Evolutionary conservation across 768 basidiomycete genomes (phyloP), one percentile per base, ranked within the genome.

Genomic region (Neoboletus brunneissimus): DNA sequence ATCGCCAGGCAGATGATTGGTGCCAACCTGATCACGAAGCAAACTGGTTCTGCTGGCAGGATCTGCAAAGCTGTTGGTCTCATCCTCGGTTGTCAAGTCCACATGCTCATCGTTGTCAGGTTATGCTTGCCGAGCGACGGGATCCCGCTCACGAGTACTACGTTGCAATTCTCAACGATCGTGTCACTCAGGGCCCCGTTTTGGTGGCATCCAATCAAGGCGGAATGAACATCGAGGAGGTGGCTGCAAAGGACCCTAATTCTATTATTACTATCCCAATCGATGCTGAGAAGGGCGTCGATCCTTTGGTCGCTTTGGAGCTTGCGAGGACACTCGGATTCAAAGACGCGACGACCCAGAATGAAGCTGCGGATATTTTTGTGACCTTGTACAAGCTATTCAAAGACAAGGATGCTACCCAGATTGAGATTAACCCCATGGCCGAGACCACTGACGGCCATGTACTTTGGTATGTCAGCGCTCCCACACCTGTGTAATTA

Each of bases 141-240:
- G 84, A 90, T 58, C 92, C 97, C 34, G 82, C 85, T 41, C 97
- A 99, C 71, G 97, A 99, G 73, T 98, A 98, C 80, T 99, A 99
- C 68, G 89, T 95, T 49, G 97, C 97, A 15, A 85, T 98, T 32
- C 83, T 99, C 53, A 98, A 98, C 68, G 97, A 99, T 79, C 91
- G 97, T 63, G 84, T 82, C 15, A 78, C 88, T 7, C 87, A 93
- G 57, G 88, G 91, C 15, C 91, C 94, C 43, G 97, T 98, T 31
- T 83, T 99, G 46, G 96, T 99, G 52, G 88, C 88, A 20, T 98
- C 97, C 43, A 81, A 82, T 20, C 94, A 98, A 70, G 97, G 97
- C 54, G 97, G 97, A 55, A 99, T 99, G 97, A 98, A 98, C 76
- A 99, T 99, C 68, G 97, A 99, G 73, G 97, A 99, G 67, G 97